Evolutionary conservation across 805 yeast species (phyloP), one percentile per base, ranked within the genome.

Genomic region (Yarrowia sp.): DNA sequence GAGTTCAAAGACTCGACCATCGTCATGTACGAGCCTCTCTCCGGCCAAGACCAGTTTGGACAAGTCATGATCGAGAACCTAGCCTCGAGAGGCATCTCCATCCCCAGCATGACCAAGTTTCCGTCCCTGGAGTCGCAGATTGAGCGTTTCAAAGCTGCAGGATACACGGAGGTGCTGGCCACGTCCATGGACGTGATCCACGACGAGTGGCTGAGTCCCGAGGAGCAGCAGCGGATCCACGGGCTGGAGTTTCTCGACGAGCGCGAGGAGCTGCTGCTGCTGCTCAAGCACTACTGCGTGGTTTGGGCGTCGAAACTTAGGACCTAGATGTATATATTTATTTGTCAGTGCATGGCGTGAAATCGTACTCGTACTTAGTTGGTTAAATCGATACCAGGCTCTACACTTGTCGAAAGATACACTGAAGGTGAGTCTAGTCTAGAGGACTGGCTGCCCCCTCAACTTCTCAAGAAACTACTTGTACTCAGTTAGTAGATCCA

Each of bases 201-300:
- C 59, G 70, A 66, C 65, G 58, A 69, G 27, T 84, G 89, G 88
- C 71, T 84, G 2, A 65, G 65, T 9, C 53, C 36, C 0, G 69
- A 68, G 0, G 87, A 82, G 31, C 67, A 72, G 21, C 68, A 65
- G 8, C 68, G 87, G 29, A 78, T 87, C 1, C 76, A 78, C 62
- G 65, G 73, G 21, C 75, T 88, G 36, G 94, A 88, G 70, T 73
- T 87, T 66, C 76, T 88, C 19, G 96, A 88, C 71, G 96, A 88
- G 70, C 71, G 86, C 4, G 96, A 88, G 71, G 96, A 88, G 67
- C 78, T 88, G 69, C 72, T 76, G 60, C 73, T 88, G 38, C 75
- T 88, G 47, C 79, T 86, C 64, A 73, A 75, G 33, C 96, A 88
- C 71, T 88, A 88, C 66, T 79, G 83, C 62, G 66, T 83, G 13